phyloP scores from a whole-genome alignment of 805 yeast species.

The Metschnikowia santaceciliae region DNA sequence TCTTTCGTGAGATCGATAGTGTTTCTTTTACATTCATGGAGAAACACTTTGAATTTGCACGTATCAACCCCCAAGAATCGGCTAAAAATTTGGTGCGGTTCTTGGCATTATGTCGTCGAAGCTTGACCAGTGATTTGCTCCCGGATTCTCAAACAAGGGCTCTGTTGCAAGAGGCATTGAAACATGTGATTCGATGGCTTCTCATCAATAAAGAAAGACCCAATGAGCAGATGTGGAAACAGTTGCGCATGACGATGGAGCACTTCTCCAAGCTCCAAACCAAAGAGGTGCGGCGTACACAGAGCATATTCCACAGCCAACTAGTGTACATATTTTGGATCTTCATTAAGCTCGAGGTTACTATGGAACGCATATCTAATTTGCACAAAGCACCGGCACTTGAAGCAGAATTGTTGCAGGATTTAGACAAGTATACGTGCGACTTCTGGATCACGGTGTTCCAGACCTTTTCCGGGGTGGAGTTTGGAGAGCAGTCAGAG shows the following conservation, averaged over 20 bases:
- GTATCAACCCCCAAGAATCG: conserved; percentile 23
- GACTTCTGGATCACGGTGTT: conserved; percentile 24
- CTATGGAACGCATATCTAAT: not conserved
- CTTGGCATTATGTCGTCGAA: conserved; percentile 18
- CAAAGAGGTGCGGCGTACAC: conserved; percentile 10
- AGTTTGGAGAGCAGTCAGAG: conserved; percentile 9
- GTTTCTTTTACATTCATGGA: conserved; percentile 17
- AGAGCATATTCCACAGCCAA: conserved; percentile 11
- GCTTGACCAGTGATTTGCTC: conserved; percentile 11
- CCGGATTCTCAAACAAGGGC: not conserved
- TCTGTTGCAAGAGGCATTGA: conserved; percentile 20
- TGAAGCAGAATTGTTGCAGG: not conserved
- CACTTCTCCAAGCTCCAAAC: conserved; percentile 17
- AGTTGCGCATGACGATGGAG: conserved; percentile 13
- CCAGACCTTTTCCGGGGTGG: conserved; percentile 15
- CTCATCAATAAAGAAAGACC: conserved; percentile 30
- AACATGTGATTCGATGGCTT: conserved; percentile 28
- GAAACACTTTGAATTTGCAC: conserved; percentile 21
- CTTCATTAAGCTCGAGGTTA: conserved; percentile 7
- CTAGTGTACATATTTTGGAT: conserved; percentile 12
- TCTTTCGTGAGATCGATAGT: conserved; percentile 10
- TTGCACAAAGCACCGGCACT: not conserved
- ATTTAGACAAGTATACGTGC: conserved; percentile 5
- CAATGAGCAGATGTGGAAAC: conserved; percentile 15
- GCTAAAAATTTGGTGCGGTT: conserved; percentile 13